Conservation (phyloP, 1,284 basidiomycete species). For the Agroathelia rolfsii region DNA sequence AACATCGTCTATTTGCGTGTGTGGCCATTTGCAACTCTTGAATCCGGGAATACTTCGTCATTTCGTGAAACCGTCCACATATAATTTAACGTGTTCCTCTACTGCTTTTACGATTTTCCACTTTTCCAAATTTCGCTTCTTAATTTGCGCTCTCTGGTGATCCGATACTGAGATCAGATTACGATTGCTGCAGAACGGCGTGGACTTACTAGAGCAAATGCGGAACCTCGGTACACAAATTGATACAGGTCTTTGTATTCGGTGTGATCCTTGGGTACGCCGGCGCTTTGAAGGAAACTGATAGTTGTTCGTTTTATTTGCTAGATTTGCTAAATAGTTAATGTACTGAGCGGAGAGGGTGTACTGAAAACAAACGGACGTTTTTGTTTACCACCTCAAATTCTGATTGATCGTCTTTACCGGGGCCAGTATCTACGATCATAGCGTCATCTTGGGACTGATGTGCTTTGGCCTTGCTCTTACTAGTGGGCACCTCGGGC, state of each 20-base stretch:
- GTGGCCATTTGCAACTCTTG: too few species aligned
- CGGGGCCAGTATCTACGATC: constrained; percentile 2
- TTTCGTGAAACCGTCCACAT: too few species aligned
- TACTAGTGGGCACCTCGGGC: constrained; percentile 19
- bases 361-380: constrained; percentile 26
- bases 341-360: constrained; percentile 17
- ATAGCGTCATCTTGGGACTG: neutral
- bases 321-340: constrained; percentile 18
- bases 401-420: too few species aligned
- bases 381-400: constrained; percentile 35
- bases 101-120: too few species aligned
- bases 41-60: too few species aligned
- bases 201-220: constrained; percentile 42
- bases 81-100: too few species aligned
- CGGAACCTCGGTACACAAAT: constrained; percentile 41
- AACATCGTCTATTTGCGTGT: too few species aligned
- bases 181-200: too few species aligned
- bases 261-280: constrained; percentile 42
- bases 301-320: constrained; percentile 34
- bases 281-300: constrained; percentile 26
- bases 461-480: constrained; percentile 15
- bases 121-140: too few species aligned
- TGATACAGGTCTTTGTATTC: constrained; percentile 54
- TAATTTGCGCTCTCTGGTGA: too few species aligned
- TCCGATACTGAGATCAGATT: too few species aligned